These are phyloP conservation scores for Monilinia aucupariae DNA, from an alignment of 2,329 filamentous ascomycete genomes.

Conservation along the genomic window DNA sequence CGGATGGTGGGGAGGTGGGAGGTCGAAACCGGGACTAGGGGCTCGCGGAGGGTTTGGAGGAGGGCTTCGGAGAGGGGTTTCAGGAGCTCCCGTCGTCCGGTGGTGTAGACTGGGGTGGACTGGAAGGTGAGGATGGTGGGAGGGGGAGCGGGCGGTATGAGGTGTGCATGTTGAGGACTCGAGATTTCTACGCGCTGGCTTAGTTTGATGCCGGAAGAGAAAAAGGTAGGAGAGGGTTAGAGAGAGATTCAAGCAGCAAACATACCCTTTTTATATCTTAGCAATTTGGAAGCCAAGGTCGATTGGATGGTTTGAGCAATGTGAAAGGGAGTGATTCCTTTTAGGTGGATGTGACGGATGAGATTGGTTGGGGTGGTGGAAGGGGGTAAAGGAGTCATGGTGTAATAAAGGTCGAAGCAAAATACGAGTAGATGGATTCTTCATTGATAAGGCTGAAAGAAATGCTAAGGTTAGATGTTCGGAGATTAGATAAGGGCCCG, in stretches of 20 bases:
- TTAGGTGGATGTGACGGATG: conserved; percentile 53
- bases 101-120: conserved; percentile 78
- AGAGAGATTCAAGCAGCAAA: conserved; percentile 31
- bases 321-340: conserved; percentile 47
- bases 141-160: conserved; percentile 40
- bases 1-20: background rate
- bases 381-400: background rate
- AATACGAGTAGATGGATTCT: background rate
- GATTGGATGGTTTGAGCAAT: conserved; percentile 53
- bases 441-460: background rate
- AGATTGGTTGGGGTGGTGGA: conserved; percentile 34
- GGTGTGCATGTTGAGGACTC: background rate
- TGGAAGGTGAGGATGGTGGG: conserved; percentile 79
- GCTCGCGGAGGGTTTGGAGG: conserved; percentile 36
- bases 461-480: background rate
- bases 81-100: conserved; percentile 70
- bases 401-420: background rate
- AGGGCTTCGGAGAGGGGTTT: conserved; percentile 45
- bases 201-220: conserved; percentile 39
- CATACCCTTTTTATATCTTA: conserved; percentile 49
- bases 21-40: background rate
- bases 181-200: background rate
- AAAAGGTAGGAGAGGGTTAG: conserved; percentile 18
- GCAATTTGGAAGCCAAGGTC: conserved; percentile 49
- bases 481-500: conserved; percentile 9